Conservation (phyloP, 352 stramenopile species). For the Plasmopara viticola region DNA sequence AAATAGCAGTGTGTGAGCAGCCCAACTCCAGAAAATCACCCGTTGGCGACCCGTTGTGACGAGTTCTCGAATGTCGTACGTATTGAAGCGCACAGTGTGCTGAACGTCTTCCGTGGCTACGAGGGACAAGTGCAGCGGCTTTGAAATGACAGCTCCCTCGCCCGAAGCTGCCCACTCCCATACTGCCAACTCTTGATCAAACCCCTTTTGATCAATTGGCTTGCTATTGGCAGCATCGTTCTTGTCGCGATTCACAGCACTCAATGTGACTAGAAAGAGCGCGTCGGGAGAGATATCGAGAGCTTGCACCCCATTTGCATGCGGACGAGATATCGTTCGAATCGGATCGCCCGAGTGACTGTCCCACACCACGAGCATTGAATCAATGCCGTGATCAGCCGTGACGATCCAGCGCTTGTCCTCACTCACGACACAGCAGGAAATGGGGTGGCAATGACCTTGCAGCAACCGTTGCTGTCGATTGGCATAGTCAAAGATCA, state of each 20-base stretch:
- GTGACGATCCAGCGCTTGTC: conserved; percentile 93
- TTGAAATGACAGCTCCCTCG: conserved; percentile 22
- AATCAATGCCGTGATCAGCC: conserved; percentile 78
- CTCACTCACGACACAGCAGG: conserved; percentile 80
- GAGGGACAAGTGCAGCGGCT: conserved; percentile 47
- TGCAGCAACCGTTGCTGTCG: conserved; percentile 86
- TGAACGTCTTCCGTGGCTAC: conserved; percentile 76
- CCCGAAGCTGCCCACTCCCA: conserved; percentile 81
- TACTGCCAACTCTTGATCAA: conserved; percentile 75
- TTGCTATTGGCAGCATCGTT: conserved; percentile 18
- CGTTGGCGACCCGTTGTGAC: conserved; percentile 80
- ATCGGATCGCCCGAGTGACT: conserved; percentile 73
- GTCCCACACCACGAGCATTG: conserved; percentile 92
- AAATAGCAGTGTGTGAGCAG: conserved; percentile 67
- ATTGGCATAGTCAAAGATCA: conserved; percentile 90
- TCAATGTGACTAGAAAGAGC: conserved; percentile 85
- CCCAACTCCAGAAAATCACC: conserved; percentile 89
- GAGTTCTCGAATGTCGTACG: conserved; percentile 83
- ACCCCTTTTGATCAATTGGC: conserved; percentile 16
- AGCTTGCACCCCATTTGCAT: conserved; percentile 67
- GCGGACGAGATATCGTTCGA: conserved; percentile 87
- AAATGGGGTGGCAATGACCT: conserved; percentile 89
- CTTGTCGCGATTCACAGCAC: conserved; percentile 30
- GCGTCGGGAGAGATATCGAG: conserved; percentile 88
- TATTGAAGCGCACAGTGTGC: conserved; percentile 85